phyloP scores from a whole-genome alignment of 495 filamentous ascomycete species.

The Penicillium ochrochloron region DNA sequence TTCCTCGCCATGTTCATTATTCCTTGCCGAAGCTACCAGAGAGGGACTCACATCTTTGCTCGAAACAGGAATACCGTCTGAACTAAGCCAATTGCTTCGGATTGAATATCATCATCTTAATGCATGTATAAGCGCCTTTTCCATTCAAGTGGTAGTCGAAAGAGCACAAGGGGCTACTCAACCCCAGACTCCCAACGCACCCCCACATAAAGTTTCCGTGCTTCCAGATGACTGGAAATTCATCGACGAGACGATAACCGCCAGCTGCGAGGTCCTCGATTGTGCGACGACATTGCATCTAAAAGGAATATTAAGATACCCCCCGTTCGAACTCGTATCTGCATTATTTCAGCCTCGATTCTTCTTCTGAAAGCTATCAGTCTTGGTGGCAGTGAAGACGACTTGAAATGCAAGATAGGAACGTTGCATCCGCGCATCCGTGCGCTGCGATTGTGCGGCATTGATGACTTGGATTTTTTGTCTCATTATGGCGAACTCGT shows the following conservation, averaged over 20 bases:
- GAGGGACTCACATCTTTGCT: not conserved
- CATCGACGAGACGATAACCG: not conserved
- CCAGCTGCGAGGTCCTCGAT: not conserved
- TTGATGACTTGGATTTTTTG: slow-evolving; percentile 5
- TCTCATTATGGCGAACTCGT: not conserved
- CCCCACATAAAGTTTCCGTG: not conserved
- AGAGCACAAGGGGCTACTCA: not conserved
- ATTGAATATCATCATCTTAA: slow-evolving; percentile 4
- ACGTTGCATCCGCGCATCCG: not conserved
- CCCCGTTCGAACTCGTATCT: not conserved
- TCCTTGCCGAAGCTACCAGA: not conserved
- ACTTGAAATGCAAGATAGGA: not conserved
- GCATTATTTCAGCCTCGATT: not conserved
- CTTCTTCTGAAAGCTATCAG: not conserved
- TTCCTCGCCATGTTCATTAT: not conserved
- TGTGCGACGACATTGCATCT: not conserved
- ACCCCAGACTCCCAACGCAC: not conserved
- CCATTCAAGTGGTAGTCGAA: not conserved
- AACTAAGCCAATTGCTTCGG: not conserved
- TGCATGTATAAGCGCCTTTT: not conserved
- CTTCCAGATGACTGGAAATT: not conserved
- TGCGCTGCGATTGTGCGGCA: not conserved
- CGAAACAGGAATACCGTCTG: not conserved
- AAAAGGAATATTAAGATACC: not conserved
- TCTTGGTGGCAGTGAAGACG: not conserved